These are phyloP conservation scores for Penicillium sp. DNA, from an alignment of 2,329 filamentous ascomycete genomes.

Conservation along the genomic window DNA sequence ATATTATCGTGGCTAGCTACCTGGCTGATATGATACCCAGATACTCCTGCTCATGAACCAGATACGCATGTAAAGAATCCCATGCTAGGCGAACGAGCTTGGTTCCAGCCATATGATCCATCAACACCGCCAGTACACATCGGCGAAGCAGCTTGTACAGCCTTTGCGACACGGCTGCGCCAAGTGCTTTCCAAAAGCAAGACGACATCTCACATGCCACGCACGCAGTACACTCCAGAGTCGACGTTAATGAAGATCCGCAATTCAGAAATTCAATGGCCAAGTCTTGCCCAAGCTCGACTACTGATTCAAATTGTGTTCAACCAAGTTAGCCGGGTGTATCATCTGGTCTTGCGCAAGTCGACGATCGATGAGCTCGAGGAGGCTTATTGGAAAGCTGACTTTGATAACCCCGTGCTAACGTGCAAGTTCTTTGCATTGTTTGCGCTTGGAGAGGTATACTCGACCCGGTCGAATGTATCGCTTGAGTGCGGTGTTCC, in stretches of 20 bases:
- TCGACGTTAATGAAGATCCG: constrained; percentile 22
- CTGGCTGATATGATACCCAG: not conserved
- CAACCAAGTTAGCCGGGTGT: constrained; percentile 38
- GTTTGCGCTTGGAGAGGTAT: constrained; percentile 50
- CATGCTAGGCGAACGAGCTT: constrained; percentile 35
- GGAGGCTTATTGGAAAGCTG: constrained; percentile 34
- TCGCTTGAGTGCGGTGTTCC: constrained; percentile 38
- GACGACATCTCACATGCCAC: constrained; percentile 31
- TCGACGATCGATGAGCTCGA: constrained; percentile 44
- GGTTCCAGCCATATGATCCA: constrained; percentile 38
- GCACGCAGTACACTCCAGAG: constrained; percentile 35
- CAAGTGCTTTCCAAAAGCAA: constrained; percentile 33
- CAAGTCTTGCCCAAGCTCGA: constrained; percentile 36
- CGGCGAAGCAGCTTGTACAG: constrained; percentile 43
- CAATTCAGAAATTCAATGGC: constrained; percentile 33
- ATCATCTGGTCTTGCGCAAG: constrained; percentile 41
- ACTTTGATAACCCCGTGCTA: constrained; percentile 38
- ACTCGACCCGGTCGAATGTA: constrained; percentile 41
- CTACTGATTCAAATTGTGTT: constrained; percentile 40
- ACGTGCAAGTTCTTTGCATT: constrained; percentile 51
- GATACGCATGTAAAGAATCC: constrained; percentile 23
- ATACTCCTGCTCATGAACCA: not conserved
- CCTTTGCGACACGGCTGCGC: constrained; percentile 42
- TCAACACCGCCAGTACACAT: constrained; percentile 38
- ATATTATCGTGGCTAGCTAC: not conserved